Evolutionary conservation across 2,329 filamentous ascomycete species (phyloP).

Genomic region (Cryphonectria parasitica): DNA sequence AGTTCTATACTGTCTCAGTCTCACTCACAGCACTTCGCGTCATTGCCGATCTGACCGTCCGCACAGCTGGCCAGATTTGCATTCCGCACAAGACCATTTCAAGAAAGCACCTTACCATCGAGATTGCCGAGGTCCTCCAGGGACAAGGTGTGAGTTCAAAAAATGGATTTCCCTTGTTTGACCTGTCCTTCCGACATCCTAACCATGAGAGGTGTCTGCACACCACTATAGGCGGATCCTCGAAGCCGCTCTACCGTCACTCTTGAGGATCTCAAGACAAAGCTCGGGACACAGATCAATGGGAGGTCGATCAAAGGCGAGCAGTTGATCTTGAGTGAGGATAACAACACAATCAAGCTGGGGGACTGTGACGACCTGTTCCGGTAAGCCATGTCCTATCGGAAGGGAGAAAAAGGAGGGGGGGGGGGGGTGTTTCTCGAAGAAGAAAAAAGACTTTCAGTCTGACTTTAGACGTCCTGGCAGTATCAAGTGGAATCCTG

Average conservation of each 20-base stretch:
- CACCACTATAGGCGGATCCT: slow-evolving; percentile 56
- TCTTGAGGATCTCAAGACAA: slow-evolving; percentile 80
- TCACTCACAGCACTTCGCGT: slow-evolving; percentile 34
- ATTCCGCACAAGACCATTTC: slow-evolving; percentile 85
- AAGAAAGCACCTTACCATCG: slow-evolving; percentile 81
- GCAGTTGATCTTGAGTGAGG: slow-evolving; percentile 57
- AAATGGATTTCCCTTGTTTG: not conserved
- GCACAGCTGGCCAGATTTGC: slow-evolving; percentile 64
- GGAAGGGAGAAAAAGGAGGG: too few relatives aligned
- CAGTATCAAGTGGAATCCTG: slow-evolving; percentile 78
- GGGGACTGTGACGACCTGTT: slow-evolving; percentile 71
- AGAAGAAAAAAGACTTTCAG: not conserved
- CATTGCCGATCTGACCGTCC: slow-evolving; percentile 5
- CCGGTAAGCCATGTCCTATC: slow-evolving; percentile 45
- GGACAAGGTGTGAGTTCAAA: slow-evolving; percentile 66
- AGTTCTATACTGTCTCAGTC: not conserved
- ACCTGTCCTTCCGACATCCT: slow-evolving; percentile 15
- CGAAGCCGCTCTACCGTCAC: slow-evolving; percentile 70
- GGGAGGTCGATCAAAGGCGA: slow-evolving; percentile 69
- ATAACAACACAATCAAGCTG: slow-evolving; percentile 69
- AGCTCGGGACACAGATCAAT: slow-evolving; percentile 80
- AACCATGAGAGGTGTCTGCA: not conserved
- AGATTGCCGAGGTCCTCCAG: slow-evolving; percentile 66
- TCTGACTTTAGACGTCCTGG: slow-evolving; percentile 17
- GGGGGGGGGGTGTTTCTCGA: too few relatives aligned